Base-by-base conservation (phyloP, 2,329 filamentous ascomycete species). In the Ophiostoma novo-ulmi region DNA sequence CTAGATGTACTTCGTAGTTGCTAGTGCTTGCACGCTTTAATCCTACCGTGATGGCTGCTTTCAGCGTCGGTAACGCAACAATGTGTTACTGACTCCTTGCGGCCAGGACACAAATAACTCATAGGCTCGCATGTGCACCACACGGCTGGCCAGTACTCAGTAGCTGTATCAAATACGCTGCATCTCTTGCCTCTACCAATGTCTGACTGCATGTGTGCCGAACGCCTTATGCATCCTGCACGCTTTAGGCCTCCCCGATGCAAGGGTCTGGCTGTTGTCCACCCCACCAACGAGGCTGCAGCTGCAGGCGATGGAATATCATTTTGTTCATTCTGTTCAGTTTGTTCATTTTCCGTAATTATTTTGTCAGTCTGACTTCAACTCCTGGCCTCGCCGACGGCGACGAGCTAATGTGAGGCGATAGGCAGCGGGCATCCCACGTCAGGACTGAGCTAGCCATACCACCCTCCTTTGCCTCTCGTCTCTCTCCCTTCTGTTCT, bases 391-490 rank as follows among this genome's bases (percentile, higher is more conserved):
- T 10, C 41, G 41, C 41, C 41, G 41, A 44, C 14, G 41, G 41
- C 41, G 20, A 13, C 38, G 38, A 11, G 38, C 38, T 44, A 10
- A 22, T 55, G 67, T 10, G 35, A 39, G 17, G 63, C 20, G 35
- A 66, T 69, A 71, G 67, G 61, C 44, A 35, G 10, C 35, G 52
- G 41, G 26, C 61, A 71, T 71, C 70, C 70, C 70, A 71, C 70
- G 70, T 69, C 67, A 66, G 44, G 52, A 61, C 31, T 20, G 36
- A 13, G 31, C 58, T 17, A 38, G 31, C 52, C 52, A n/a, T 20
- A 11, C 26, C 58, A 39, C 35, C 36, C 20, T 55, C 48, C 48
- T 55, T 14, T 22, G 8, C 48, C 48, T 55, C 48, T 7, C 48
- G 20, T 55, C 48, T n/a, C 48, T 55, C 39, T 14, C 39, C 39